Evolutionary conservation across 805 yeast species (phyloP), one percentile per base, ranked within the genome.

Genomic region (Yarrowia sp.): DNA sequence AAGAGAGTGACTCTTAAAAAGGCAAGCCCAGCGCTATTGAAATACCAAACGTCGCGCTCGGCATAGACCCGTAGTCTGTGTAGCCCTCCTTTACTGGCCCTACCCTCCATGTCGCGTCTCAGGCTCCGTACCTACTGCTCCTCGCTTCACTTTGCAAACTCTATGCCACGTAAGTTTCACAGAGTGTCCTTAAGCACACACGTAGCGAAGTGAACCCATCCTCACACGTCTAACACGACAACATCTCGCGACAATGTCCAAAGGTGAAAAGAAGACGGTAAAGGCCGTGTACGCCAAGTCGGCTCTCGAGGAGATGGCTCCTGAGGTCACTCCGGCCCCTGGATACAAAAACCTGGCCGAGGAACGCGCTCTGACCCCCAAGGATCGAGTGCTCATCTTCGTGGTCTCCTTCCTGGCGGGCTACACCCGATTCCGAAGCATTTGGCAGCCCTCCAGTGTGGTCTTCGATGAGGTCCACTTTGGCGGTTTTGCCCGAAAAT

Each of bases 401-500:
- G 63, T 78, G 14, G 77, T 90, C 63, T 71, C 84, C n/a, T 69
- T 80, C 1, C 69, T 86, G 41, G 83, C 96, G 0, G 67, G 80
- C 11, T 71, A 75, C 53, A 82, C 90, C 58, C 85, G 99, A 70
- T 79, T 88, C 63, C 78, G 80, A 69, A 78, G 82, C 64, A 78
- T 95, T 66, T 78, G 82, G 32, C 73, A 77, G 67, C 99, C 99
- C 43, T 77, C 85, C 71, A 85, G 92, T 33, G 96, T 92, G 41
- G 96, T 93, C 11, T 90, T 90, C 69, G 97, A 92, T 75, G 99
- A 93, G 75, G 65, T 61, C 44, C 96, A 90, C 76, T 95, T 95
- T 72, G 99, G 99, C 65, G 96, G 96, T n/a, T 95, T 93, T 77
- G 96, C 97, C 36, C 82, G 87, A 66, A 86, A 89, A 76, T 95